These are phyloP conservation scores for Podaxis rugospora DNA, from an alignment of 768 basidiomycete genomes.

Conservation along the genomic window DNA sequence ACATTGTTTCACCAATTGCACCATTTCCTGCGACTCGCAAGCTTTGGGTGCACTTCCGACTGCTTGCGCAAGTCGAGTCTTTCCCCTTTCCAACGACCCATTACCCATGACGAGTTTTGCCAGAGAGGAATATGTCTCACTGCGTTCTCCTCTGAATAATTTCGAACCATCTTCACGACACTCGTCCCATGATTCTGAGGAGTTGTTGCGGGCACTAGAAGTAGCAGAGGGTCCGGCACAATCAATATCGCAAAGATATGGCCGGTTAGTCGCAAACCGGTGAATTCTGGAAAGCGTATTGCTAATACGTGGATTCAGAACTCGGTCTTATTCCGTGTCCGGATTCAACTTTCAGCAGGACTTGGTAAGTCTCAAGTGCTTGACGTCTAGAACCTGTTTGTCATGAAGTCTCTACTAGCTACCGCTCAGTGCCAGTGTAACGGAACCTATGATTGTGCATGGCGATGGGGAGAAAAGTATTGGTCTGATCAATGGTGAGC, in stretches of 20 bases:
- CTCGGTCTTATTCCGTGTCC: constrained; percentile 64
- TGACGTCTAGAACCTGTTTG: not conserved
- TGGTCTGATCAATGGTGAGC: constrained; percentile 69
- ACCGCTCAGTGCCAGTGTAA: constrained; percentile 72
- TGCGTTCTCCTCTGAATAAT: constrained; percentile 38
- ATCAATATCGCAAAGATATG: constrained; percentile 24
- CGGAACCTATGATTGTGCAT: constrained; percentile 54
- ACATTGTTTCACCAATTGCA: not conserved
- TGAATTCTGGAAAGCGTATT: not conserved
- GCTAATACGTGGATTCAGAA: constrained; percentile 19
- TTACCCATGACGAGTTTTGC: constrained; percentile 34
- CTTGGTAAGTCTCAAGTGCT: constrained; percentile 27
- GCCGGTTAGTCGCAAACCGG: constrained; percentile 25
- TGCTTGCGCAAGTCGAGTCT: not conserved
- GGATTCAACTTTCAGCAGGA: constrained; percentile 80
- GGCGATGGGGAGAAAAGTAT: constrained; percentile 68
- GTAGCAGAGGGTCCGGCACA: constrained; percentile 56
- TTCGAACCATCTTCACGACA: constrained; percentile 36
- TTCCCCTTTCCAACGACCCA: not conserved
- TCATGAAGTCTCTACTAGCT: constrained; percentile 28
- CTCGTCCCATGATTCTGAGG: constrained; percentile 55
- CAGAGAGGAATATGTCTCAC: constrained; percentile 39
- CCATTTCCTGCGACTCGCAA: not conserved
- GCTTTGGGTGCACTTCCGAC: not conserved
- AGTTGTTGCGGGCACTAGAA: constrained; percentile 77